Conservation (phyloP, 2,329 filamentous ascomycete genomes). For the Hypoxylon sp. region DNA sequence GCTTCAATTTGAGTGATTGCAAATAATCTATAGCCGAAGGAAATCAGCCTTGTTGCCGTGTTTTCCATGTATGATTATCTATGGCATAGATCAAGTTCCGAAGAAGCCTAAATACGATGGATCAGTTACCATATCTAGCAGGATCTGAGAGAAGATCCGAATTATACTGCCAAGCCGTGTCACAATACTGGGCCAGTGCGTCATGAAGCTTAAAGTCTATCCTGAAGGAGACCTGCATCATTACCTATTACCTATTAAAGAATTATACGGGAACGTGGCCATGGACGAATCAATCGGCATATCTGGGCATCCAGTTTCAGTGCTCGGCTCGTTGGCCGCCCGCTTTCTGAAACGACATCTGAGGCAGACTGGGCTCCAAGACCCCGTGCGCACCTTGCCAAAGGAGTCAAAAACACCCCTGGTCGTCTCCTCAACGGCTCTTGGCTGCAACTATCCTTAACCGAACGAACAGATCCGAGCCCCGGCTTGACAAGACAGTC, state of each 20-base stretch:
- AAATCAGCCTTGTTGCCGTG: not conserved
- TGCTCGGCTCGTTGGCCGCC: conserved; percentile 50
- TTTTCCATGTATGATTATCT: not conserved
- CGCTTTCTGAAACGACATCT: conserved; percentile 54
- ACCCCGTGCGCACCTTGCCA: conserved; percentile 38
- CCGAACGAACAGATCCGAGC: conserved; percentile 39
- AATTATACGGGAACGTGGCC: conserved; percentile 23
- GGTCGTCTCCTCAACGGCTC: conserved; percentile 32
- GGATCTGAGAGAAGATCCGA: conserved; percentile 36
- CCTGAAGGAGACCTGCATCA: conserved; percentile 15
- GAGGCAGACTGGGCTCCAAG: conserved; percentile 48
- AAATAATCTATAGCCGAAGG: not conserved
- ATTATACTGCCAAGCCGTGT: conserved; percentile 39
- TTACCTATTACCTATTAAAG: conserved; percentile 13
- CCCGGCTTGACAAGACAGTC: conserved; percentile 29
- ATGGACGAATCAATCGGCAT: conserved; percentile 46
- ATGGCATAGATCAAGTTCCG: conserved; percentile 21
- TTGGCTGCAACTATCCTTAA: conserved; percentile 43
- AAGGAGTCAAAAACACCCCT: conserved; percentile 30
- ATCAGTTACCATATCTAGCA: conserved; percentile 25
- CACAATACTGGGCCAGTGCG: conserved; percentile 36
- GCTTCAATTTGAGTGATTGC: not conserved
- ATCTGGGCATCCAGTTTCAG: conserved; percentile 50
- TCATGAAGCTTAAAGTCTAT: conserved; percentile 33
- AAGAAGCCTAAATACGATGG: conserved; percentile 7